Evolutionary conservation across 192 early-diverging fungal genomes (phyloP), one percentile per base, ranked within the genome.

Genomic region (Polychytrium aggregatum): DNA sequence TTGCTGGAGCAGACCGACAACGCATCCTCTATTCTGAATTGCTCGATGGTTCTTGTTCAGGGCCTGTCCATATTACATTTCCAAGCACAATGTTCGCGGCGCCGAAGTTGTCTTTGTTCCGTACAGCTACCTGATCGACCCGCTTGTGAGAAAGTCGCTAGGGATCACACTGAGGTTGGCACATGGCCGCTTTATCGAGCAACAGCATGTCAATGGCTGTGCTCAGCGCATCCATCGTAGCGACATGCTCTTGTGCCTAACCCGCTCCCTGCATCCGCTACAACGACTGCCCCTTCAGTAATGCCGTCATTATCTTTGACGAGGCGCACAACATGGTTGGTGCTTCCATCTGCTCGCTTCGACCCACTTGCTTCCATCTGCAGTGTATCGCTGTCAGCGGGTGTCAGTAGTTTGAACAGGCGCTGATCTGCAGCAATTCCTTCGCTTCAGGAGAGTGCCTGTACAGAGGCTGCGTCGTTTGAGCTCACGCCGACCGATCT

Each of bases 71-170:
- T 83, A 78, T 46, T 83, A 63, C 53, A 48, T 74, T 17, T 36
- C 77, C 1, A 43, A 60, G 31, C 55, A 72, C 6, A 40, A 44
- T 5, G 58, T 63, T 21, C n/a, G 29, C 7, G 42, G 44, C 2
- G 76, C 72, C 2, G 79, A 82, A 41, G 61, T 82, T 21, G 52
- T 79, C 8, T 75, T 83, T 41, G 56, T 82, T 11, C 81, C 81
- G 0, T 83, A 83, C 48, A 74, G 78, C 46, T 83, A 83, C 52
- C 44, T 83, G 20, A 53, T 83, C 9, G 76, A 82, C 54, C 45
- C 64, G 14, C 48, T 55, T 55, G 50, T 67, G 20, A 59, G 81
- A 1, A 63, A 66, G 24, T 49, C 72, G 1, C 78, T 74, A 66
- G 58, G 62, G 2, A 65, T 83, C 21, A 50, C 82, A 35, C 52